These are phyloP conservation scores for Coniella vitis DNA, from an alignment of 2,329 filamentous ascomycete species.

Conservation along the genomic window DNA sequence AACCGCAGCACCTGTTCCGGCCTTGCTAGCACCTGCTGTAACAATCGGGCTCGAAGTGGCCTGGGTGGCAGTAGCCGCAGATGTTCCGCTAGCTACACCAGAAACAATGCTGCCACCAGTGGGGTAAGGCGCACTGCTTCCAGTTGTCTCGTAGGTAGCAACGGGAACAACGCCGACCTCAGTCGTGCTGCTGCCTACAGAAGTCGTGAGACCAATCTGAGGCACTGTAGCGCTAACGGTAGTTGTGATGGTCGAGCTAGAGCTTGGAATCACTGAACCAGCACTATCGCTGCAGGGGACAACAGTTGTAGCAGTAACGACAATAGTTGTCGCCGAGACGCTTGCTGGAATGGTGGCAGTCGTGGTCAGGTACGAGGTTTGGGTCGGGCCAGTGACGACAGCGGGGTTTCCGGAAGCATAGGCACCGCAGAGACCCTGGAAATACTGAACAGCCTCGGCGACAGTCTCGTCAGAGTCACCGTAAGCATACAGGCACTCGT, in stretches of 20 bases:
- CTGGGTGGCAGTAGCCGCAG: constrained; percentile 25
- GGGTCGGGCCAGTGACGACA: constrained; percentile 67
- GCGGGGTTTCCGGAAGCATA: constrained; percentile 73
- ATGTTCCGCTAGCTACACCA: constrained; percentile 26
- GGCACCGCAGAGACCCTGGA: constrained; percentile 83
- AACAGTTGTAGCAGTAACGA: constrained; percentile 43
- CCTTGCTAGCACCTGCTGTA: constrained; percentile 25
- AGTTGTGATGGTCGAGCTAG: constrained; percentile 43
- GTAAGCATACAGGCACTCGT: constrained; percentile 73
- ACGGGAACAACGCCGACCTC: constrained; percentile 35
- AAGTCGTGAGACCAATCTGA: constrained; percentile 42
- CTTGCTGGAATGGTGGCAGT: constrained; percentile 35
- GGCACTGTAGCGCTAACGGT: constrained; percentile 39
- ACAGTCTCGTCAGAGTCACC: constrained; percentile 60
- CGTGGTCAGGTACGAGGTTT: constrained; percentile 54
- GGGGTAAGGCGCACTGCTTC: constrained; percentile 19
- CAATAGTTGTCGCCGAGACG: constrained; percentile 39
- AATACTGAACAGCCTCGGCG: constrained; percentile 67
- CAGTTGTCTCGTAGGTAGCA: constrained; percentile 25
- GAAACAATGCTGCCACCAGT: constrained; percentile 19
- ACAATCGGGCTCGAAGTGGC: constrained; percentile 27
- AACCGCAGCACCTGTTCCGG: constrained; percentile 39
- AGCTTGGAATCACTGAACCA: constrained; percentile 41
- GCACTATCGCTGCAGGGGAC: constrained; percentile 41
- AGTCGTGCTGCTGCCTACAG: constrained; percentile 21